Conservation (phyloP, 768 basidiomycete species). For the Boletus rufocinnamomeus region DNA sequence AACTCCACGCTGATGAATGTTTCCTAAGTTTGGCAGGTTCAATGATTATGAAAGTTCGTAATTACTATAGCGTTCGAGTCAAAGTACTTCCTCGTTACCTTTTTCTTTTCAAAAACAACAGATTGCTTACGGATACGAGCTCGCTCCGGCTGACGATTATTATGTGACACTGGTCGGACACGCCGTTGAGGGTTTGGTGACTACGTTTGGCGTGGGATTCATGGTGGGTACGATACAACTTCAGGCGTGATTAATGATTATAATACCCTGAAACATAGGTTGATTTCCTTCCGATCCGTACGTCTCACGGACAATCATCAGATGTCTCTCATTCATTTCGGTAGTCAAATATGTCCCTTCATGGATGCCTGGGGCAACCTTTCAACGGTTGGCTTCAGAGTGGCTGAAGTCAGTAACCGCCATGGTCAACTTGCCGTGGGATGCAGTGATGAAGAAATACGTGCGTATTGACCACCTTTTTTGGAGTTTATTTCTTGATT, state of each 20-base stretch:
- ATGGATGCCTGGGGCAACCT: conserved; percentile 6
- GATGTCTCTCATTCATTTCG: not conserved
- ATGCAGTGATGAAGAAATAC: conserved; percentile 6
- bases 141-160: conserved; percentile 6
- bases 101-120: too few species aligned
- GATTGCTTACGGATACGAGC: conserved; percentile 7
- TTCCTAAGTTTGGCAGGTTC: too few species aligned
- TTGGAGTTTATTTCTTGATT: not conserved
- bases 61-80: too few species aligned
- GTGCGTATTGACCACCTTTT: not conserved
- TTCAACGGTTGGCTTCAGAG: conserved; percentile 5
- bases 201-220: conserved; percentile 10
- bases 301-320: not conserved
- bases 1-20: too few species aligned
- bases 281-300: conserved; percentile 5
- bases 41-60: too few species aligned
- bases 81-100: too few species aligned
- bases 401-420: conserved; percentile 6
- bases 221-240: not conserved
- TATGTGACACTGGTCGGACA: conserved; percentile 5
- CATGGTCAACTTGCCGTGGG: conserved; percentile 9
- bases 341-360: conserved; percentile 6
- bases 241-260: not conserved
- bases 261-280: conserved; percentile 2
- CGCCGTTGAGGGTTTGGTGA: conserved; percentile 4